A percentile compares a stretch with the other conserved stretches of the same genome.
Evolutionary conservation across 2,329 filamentous ascomycete species (phyloP).

Genomic region (Pseudocercospora eumusae): DNA sequence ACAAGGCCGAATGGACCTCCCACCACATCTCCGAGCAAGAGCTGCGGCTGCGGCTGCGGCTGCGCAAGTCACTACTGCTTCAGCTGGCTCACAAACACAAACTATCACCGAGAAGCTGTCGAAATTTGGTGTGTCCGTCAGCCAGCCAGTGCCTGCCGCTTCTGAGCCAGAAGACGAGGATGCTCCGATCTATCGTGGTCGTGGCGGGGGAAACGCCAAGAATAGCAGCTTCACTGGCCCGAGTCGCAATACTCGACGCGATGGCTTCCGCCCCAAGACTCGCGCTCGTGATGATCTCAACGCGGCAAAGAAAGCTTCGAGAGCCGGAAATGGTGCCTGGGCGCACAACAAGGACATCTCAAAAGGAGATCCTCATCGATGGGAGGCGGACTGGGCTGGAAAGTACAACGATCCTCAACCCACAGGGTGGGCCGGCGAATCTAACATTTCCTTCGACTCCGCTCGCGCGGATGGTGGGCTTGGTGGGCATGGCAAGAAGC

Average conservation of each 20-base stretch:
- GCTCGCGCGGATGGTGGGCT: conserved; percentile 24
- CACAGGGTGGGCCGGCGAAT: conserved; percentile 17
- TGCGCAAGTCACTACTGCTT: neutral
- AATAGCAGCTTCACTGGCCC: neutral
- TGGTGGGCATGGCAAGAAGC: conserved; percentile 20
- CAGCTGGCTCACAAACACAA: neutral
- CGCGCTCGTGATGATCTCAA: neutral
- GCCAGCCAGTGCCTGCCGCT: conserved; percentile 18
- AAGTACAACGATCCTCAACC: conserved; percentile 12
- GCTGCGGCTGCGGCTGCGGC: neutral
- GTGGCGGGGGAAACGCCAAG: neutral
- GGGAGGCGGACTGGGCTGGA: conserved; percentile 25
- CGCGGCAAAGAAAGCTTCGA: neutral
- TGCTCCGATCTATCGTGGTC: conserved; percentile 3
- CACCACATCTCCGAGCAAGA: conserved; percentile 18
- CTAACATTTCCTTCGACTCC: conserved; percentile 19
- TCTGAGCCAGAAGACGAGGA: conserved; percentile 1
- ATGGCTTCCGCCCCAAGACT: neutral
- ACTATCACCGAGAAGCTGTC: conserved; percentile 25
- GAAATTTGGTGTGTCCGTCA: conserved; percentile 23
- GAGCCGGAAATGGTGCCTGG: neutral
- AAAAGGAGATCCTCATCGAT: conserved; percentile 26
- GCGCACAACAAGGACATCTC: conserved; percentile 22
- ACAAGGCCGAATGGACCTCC: conserved; percentile 9
- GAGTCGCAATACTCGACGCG: neutral